phyloP scores from a whole-genome alignment of 116 monocot genomes.

The Phalaenopsis hybrid region DNA sequence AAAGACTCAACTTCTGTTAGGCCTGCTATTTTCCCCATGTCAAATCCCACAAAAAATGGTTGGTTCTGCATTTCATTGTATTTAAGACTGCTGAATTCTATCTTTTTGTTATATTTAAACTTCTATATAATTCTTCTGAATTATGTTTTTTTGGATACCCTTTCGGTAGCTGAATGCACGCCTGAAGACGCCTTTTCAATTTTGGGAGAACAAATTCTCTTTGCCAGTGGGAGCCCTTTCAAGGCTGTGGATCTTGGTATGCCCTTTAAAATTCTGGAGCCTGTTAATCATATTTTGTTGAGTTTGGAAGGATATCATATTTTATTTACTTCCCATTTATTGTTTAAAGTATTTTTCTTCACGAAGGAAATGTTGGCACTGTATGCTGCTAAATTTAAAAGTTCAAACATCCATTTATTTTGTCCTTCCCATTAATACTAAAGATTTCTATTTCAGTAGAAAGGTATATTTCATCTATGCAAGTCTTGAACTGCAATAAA shows the following conservation, averaged over 20 bases:
- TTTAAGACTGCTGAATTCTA: neutral
- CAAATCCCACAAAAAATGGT: constrained; percentile 99
- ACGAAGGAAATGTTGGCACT: neutral
- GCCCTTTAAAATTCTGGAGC: neutral
- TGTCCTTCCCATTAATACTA: too few relatives aligned
- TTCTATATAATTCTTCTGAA: neutral
- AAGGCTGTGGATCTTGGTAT: constrained; percentile 78
- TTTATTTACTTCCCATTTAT: neutral
- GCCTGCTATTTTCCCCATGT: constrained; percentile 99
- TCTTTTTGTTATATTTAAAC: neutral
- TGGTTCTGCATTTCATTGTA: constrained; percentile 11
- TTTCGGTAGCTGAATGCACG: constrained; percentile 81
- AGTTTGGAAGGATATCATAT: neutral
- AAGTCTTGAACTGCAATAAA: too few relatives aligned
- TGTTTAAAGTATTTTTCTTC: neutral
- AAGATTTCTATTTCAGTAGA: too few relatives aligned
- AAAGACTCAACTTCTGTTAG: constrained; percentile 84
- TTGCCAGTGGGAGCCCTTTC: constrained; percentile 98
- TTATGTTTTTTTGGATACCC: constrained; percentile 18
- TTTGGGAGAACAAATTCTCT: constrained; percentile 79
- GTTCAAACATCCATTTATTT: too few relatives aligned
- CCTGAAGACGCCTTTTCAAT: constrained; percentile 89
- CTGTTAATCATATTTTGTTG: neutral
- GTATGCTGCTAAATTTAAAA: too few relatives aligned
- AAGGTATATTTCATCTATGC: too few relatives aligned